These are phyloP conservation scores for Penicillium nordicum DNA, from an alignment of 2,329 filamentous ascomycete genomes.

Conservation along the genomic window DNA sequence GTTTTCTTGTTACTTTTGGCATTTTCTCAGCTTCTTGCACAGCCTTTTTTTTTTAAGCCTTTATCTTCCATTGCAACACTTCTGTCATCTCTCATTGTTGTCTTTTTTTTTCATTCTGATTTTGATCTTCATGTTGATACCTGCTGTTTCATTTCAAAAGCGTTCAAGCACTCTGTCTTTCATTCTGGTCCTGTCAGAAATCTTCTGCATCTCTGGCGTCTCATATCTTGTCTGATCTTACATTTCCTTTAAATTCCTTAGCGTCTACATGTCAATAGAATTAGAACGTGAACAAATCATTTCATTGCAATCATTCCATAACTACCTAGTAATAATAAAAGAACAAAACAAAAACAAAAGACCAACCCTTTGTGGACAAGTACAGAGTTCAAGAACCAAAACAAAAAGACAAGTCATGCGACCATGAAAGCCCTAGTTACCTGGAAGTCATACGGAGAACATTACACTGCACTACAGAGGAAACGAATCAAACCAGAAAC, in stretches of 20 bases:
- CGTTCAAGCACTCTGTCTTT: conserved; percentile 5
- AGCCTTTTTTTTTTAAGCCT: background rate
- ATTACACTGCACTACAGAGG: background rate
- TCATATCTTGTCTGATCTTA: background rate
- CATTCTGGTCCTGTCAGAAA: background rate
- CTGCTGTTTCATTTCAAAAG: background rate
- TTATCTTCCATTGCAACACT: background rate
- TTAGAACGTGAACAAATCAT: background rate
- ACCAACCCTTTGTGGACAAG: background rate
- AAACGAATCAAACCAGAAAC: background rate
- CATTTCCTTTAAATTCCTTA: background rate
- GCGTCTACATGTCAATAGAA: conserved; percentile 1
- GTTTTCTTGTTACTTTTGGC: background rate
- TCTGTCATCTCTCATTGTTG: background rate
- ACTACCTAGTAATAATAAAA: background rate
- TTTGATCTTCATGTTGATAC: background rate
- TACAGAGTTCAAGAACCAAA: background rate
- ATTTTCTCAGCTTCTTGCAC: background rate
- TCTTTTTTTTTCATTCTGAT: background rate
- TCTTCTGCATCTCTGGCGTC: background rate
- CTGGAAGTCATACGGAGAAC: background rate
- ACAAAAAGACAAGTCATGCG: background rate
- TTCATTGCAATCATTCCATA: background rate
- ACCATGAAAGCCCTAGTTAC: background rate
- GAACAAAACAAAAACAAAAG: background rate